A percentile compares a stretch with the other conserved stretches of the same genome.
phyloP scores from a whole-genome alignment of 192 early-diverging fungal genomes.

The Haplosporangium gracile region DNA sequence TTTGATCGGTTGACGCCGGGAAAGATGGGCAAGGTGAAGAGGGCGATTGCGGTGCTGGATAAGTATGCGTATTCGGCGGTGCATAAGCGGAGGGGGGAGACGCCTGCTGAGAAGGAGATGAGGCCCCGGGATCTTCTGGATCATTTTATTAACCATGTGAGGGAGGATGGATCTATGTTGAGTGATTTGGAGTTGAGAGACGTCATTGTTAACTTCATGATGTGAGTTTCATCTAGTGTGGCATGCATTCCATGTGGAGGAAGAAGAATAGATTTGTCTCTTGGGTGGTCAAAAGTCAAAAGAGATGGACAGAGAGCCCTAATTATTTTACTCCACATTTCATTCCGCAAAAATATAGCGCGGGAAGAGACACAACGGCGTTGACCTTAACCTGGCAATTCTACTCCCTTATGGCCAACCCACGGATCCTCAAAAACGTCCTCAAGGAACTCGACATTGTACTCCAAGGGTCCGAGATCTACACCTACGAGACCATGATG shows the following conservation, averaged over 20 bases:
- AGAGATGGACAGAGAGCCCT: not conserved
- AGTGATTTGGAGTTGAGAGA: slow-evolving; percentile 61
- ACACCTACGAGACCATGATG: slow-evolving; percentile 52
- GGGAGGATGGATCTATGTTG: slow-evolving; percentile 55
- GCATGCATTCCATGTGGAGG: not conserved
- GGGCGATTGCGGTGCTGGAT: slow-evolving; percentile 30
- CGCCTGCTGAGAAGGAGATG: slow-evolving; percentile 12
- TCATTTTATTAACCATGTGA: slow-evolving; percentile 58
- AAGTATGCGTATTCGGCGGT: slow-evolving; percentile 44
- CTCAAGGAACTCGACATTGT: slow-evolving; percentile 39
- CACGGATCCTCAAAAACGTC: slow-evolving; percentile 38
- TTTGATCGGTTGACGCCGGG: slow-evolving; percentile 35
- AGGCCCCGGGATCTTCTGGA: slow-evolving; percentile 53
- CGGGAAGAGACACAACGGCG: slow-evolving; percentile 57
- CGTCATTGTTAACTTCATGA: slow-evolving; percentile 54
- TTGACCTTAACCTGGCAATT: slow-evolving; percentile 53
- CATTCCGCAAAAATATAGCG: slow-evolving; percentile 11
- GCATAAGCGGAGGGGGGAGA: slow-evolving; percentile 22
- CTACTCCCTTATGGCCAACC: slow-evolving; percentile 46
- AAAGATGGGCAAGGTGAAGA: slow-evolving; percentile 2
- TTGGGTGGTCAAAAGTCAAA: not conserved
- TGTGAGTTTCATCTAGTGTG: slow-evolving; percentile 21
- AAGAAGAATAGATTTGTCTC: no score
- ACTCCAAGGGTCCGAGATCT: slow-evolving; percentile 5
- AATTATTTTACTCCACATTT: not conserved